Percentiles rank a stretch among this genome's conserved stretches.
These are phyloP conservation scores for Aureobasidium subglaciale DNA, from an alignment of 2,329 filamentous ascomycete genomes.

Conservation along the genomic window DNA sequence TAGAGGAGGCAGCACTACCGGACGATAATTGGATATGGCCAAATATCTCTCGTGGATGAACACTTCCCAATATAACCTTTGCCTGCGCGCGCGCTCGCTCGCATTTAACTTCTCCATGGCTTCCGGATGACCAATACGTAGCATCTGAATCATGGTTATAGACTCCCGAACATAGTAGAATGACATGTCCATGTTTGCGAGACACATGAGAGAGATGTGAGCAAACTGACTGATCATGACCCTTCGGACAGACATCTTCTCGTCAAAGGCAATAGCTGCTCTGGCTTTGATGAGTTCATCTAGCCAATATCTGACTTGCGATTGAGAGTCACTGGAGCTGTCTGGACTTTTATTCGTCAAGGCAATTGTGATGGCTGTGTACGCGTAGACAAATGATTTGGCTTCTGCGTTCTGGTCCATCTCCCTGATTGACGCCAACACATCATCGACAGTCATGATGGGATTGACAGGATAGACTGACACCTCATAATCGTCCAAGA, in stretches of 20 bases:
- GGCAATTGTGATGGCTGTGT: constrained; percentile 40
- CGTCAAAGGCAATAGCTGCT: constrained; percentile 33
- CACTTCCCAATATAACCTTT: constrained; percentile 49
- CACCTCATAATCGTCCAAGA: constrained; percentile 39
- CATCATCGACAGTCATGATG: constrained; percentile 37
- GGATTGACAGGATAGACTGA: constrained; percentile 44
- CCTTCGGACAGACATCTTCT: constrained; percentile 38
- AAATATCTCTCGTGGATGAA: constrained; percentile 53
- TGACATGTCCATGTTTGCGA: constrained; percentile 42
- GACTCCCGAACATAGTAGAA: constrained; percentile 47
- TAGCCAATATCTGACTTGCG: constrained; percentile 19
- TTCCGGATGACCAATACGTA: constrained; percentile 38
- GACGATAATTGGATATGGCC: constrained; percentile 45
- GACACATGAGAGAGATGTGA: constrained; percentile 46
- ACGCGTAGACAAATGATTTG: constrained; percentile 39
- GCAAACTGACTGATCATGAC: constrained; percentile 48
- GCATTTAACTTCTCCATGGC: constrained; percentile 27
- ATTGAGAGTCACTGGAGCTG: background rate
- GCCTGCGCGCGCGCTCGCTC: constrained; percentile 36
- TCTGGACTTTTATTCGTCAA: constrained; percentile 29
- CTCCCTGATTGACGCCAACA: constrained; percentile 27
- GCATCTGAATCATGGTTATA: constrained; percentile 40
- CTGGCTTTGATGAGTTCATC: constrained; percentile 32
- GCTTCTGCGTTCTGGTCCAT: constrained; percentile 36
- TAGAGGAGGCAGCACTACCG: constrained; percentile 35